Conservation (phyloP, 139 green algal genomes). For the Micromonas pusilla region DNA sequence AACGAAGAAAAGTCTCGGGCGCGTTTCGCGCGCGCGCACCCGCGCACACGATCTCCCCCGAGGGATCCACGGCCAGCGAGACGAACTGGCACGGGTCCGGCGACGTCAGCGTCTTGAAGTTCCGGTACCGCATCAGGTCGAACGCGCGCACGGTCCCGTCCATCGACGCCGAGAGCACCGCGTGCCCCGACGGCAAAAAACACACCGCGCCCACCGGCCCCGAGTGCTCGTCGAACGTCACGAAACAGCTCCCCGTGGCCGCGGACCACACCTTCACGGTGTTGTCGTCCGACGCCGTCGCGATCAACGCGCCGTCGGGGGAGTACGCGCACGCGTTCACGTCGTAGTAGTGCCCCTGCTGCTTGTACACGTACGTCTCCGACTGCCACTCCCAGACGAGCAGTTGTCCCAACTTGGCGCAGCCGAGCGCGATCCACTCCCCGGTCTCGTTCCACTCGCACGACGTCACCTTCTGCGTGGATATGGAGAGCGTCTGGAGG, state of each 20-base stretch:
- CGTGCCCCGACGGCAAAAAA: constrained; percentile 64
- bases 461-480: constrained; percentile 55
- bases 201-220: constrained; percentile 71
- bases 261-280: constrained; percentile 16
- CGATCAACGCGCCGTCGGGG: constrained; percentile 59
- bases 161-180: constrained; percentile 53
- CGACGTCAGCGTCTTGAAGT: constrained; percentile 90
- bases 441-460: constrained; percentile 70
- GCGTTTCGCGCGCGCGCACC: constrained; percentile 48
- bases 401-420: constrained; percentile 84
- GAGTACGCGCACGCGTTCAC: constrained; percentile 65
- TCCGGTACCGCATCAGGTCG: constrained; percentile 83
- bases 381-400: constrained; percentile 96
- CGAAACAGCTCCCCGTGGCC: neutral
- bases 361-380: constrained; percentile 89
- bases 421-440: constrained; percentile 80
- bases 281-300: neutral
- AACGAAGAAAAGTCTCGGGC: neutral
- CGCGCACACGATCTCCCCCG: constrained; percentile 78
- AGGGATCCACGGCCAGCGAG: constrained; percentile 75
- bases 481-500: constrained; percentile 55
- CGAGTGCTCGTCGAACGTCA: constrained; percentile 50
- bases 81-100: constrained; percentile 74
- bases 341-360: constrained; percentile 86
- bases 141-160: constrained; percentile 92